Base-by-base conservation (phyloP, 805 yeast species). In the Diddensiella transvaalensis region DNA sequence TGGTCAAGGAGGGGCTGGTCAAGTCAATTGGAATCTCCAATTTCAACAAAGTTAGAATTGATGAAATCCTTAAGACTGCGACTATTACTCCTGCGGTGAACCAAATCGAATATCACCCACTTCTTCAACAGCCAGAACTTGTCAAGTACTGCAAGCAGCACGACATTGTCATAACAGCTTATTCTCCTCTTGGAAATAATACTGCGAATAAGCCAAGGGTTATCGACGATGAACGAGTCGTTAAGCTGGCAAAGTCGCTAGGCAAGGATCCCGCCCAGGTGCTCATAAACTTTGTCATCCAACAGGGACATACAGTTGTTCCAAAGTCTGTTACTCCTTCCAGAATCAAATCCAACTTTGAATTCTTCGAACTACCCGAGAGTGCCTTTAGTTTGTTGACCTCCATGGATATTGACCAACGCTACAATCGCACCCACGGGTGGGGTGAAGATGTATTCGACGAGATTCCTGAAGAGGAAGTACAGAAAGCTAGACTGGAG, bases 21-120 rank as follows among this genome's bases (percentile, higher is more conserved):
- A 76, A 73, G 58, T 73, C 85, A 10, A 79, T 87, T 49, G 95
- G 95, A 41, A 90, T 87, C 13, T 85, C 95, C 4, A 85, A 85
- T 67, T 86, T 74, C 58, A 87, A 87, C 40, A 60, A 65, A n/a
- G 66, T 64, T 3, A 87, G 82, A 61, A 62, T 86, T 19, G 75
- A 80, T 49, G 85, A 84, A 61, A 65, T 86, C 40, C 68, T 83
- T 38, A 74, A 74, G 2, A 79, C 61, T 11, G 60, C 64, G 42
- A 54, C 50, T 39, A 53, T 60, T 38, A 73, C 71, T 53, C 88
- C 95, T 0, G 87, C 80, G 1, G 82, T 83, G 32, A 82, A 86
- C 62, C 93, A 87, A 61, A 74, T 86, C 57, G 77, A 72, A 51
- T 67, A 75, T 46, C 77, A 76, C 55, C 80, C 82, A 19, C 77